phyloP scores from a whole-genome alignment of 2,329 filamentous ascomycete species.

The Neonectria coccinea region DNA sequence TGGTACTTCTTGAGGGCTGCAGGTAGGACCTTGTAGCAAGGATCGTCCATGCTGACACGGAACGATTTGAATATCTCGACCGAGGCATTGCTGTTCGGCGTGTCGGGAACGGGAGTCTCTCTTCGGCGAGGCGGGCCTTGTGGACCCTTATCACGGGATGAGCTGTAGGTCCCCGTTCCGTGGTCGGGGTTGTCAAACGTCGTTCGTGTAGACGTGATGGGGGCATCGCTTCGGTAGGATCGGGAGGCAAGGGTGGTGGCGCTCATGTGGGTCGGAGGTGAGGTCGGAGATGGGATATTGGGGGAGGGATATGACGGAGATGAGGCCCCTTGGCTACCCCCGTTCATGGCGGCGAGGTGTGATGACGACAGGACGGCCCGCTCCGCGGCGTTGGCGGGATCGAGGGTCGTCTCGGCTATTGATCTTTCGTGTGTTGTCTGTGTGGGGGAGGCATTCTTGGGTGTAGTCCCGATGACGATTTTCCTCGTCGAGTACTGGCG shows the following conservation, averaged over 20 bases:
- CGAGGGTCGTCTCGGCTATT: constrained; percentile 72
- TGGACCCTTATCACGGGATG: constrained; percentile 47
- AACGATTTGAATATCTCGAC: constrained; percentile 99
- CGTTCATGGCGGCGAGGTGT: constrained; percentile 78
- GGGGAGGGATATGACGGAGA: constrained; percentile 69
- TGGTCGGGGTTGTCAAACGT: constrained; percentile 66
- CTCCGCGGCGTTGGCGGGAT: constrained; percentile 76
- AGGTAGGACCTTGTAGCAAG: constrained; percentile 95
- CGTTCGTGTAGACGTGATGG: constrained; percentile 64
- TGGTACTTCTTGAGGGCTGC: constrained; percentile 98
- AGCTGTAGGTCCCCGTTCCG: constrained; percentile 41
- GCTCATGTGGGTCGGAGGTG: constrained; percentile 67
- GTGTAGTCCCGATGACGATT: constrained; percentile 75
- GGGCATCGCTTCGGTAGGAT: constrained; percentile 69
- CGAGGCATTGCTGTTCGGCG: constrained; percentile 67
- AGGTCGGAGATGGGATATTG: constrained; percentile 78
- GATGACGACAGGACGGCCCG: constrained; percentile 75
- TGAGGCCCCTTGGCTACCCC: constrained; percentile 66
- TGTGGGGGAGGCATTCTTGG: constrained; percentile 83
- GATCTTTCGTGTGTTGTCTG: constrained; percentile 76
- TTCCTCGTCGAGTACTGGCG: constrained; percentile 82
- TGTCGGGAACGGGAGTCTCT: constrained; percentile 72
- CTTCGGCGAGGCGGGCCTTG: constrained; percentile 64
- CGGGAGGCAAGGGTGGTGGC: constrained; percentile 71
- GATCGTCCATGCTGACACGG: constrained; percentile 96